phyloP scores from a whole-genome alignment of 495 filamentous ascomycete species.

The Daldinia childiae region DNA sequence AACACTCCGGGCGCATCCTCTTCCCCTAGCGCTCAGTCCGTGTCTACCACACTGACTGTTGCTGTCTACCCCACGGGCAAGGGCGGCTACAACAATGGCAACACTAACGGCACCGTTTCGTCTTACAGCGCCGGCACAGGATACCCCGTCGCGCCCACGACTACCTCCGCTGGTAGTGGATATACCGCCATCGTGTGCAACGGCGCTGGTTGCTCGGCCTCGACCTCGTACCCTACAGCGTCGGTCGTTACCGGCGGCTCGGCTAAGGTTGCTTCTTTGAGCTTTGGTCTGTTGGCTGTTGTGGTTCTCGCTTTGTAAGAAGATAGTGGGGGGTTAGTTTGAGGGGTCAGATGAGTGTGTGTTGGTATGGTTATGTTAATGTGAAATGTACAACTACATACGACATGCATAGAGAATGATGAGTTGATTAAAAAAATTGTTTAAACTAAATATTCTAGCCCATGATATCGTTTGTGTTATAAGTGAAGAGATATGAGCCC shows the following conservation, averaged over 20 bases:
- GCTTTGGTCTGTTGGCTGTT: conserved; percentile 31
- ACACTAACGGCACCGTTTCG: conserved; percentile 14
- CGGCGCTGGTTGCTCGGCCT: conserved; percentile 11
- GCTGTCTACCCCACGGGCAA: conserved; percentile 16
- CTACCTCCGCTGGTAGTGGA: conserved; percentile 4
- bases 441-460: not conserved
- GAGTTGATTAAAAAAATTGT: not conserved
- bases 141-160: conserved; percentile 24
- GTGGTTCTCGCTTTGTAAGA: conserved; percentile 27
- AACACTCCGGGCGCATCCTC: not conserved
- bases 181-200: conserved; percentile 19
- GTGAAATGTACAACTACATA: not conserved
- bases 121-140: conserved; percentile 27
- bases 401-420: not conserved
- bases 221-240: conserved; percentile 18
- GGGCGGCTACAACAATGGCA: not conserved
- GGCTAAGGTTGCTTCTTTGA: conserved; percentile 27
- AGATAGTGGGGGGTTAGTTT: not conserved
- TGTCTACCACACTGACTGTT: conserved; percentile 7
- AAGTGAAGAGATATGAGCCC: not conserved
- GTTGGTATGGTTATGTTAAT: not conserved
- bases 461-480: no score
- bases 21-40: not conserved
- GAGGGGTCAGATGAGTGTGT: not conserved
- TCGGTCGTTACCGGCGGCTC: conserved; percentile 26